phyloP scores from a whole-genome alignment of 2,329 filamentous ascomycete genomes.

The Chrysoporthe cubensis region DNA sequence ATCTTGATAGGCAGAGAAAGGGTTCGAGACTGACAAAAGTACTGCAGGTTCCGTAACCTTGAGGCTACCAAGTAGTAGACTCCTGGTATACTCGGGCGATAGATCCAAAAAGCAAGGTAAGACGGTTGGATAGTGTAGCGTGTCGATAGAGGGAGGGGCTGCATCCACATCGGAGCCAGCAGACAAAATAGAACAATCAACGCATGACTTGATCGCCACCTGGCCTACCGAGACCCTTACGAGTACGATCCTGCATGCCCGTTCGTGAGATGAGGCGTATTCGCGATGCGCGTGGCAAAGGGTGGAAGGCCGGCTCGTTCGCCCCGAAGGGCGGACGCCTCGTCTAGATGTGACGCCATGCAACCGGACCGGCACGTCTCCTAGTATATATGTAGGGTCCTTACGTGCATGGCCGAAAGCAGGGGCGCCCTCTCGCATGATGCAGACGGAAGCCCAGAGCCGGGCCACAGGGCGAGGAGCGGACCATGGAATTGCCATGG shows the following conservation, averaged over 20 bases:
- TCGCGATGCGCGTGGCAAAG: slow-evolving; percentile 1
- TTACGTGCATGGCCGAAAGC: too few relatives aligned
- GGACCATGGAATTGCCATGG: too few relatives aligned
- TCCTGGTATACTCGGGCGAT: background rate
- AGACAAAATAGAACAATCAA: background rate
- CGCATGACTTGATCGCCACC: background rate
- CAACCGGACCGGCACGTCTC: too few relatives aligned
- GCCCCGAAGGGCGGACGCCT: too few relatives aligned
- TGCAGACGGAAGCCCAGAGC: too few relatives aligned
- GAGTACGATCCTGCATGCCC: background rate
- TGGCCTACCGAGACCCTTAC: background rate
- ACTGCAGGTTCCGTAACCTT: slow-evolving; percentile 1
- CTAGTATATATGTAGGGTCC: background rate
- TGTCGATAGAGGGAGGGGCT: background rate
- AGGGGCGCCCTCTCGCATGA: too few relatives aligned
- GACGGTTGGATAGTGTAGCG: background rate
- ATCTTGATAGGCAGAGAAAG: background rate
- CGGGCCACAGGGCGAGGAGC: too few relatives aligned
- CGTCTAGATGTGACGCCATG: too few relatives aligned
- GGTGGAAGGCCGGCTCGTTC: background rate
- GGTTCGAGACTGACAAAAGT: background rate
- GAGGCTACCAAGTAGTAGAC: background rate
- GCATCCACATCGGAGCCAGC: background rate
- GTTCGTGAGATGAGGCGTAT: background rate
- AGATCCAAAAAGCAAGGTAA: background rate